Evolutionary conservation across 2,329 filamentous ascomycete genomes (phyloP).

Genomic region (Epichloe hybrida): DNA sequence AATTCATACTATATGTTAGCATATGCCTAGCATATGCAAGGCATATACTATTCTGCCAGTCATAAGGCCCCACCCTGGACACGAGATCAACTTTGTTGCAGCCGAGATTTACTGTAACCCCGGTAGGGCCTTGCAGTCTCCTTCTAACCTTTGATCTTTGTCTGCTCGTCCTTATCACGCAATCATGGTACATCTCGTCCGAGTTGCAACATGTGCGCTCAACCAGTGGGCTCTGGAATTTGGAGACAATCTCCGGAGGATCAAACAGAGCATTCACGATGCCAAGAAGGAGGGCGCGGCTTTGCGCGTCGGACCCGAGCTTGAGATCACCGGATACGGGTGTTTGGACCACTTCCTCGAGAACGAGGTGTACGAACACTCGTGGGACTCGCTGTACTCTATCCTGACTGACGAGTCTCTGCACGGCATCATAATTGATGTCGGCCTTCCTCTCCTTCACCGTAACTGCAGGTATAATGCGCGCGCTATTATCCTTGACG

Average conservation of each 20-base stretch:
- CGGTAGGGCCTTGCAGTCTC: too few species aligned
- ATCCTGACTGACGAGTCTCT: constrained; percentile 20
- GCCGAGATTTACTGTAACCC: too few species aligned
- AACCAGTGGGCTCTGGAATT: constrained; percentile 24
- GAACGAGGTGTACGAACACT: constrained; percentile 20
- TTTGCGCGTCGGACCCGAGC: constrained; percentile 44
- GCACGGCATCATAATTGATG: constrained; percentile 25
- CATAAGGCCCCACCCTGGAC: too few species aligned
- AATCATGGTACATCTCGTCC: constrained; percentile 23
- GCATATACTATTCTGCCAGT: too few species aligned
- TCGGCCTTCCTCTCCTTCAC: constrained; percentile 29
- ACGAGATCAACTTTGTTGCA: too few species aligned
- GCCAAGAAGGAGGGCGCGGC: constrained; percentile 50
- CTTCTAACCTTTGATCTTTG: constrained; percentile 32
- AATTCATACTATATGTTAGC: too few species aligned
- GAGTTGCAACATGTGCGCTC: constrained; percentile 22
- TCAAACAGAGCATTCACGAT: constrained; percentile 45
- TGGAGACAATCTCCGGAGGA: constrained; percentile 49
- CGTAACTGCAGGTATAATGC: constrained; percentile 11
- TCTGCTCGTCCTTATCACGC: constrained; percentile 29
- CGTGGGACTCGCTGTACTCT: constrained; percentile 17
- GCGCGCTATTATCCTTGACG: constrained; percentile 27
- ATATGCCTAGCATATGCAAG: too few species aligned
- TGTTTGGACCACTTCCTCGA: constrained; percentile 36
- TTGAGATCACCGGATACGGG: constrained; percentile 26